These are phyloP conservation scores for Hypoxylon lienhwacheense DNA, from an alignment of 495 filamentous ascomycete genomes.

Conservation along the genomic window DNA sequence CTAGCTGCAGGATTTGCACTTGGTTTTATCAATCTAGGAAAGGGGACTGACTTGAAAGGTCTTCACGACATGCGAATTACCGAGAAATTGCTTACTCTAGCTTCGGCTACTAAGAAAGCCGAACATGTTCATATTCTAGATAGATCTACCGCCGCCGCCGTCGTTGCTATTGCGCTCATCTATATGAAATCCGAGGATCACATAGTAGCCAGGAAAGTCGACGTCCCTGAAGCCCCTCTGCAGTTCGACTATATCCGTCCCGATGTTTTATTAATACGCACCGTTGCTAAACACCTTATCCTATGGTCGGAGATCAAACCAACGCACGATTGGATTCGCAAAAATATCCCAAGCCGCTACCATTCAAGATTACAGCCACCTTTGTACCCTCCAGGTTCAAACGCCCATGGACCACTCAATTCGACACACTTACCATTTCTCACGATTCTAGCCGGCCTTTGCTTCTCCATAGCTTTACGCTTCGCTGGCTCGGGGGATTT, in stretches of 20 bases:
- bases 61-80: conserved; percentile 93
- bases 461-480: conserved; percentile 79
- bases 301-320: conserved; percentile 85
- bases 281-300: conserved; percentile 87
- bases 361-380: conserved; percentile 46
- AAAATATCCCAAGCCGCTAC: conserved; percentile 71
- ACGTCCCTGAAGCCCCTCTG: conserved; percentile 83
- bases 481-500: conserved; percentile 80
- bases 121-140: conserved; percentile 89
- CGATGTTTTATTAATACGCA: conserved; percentile 87
- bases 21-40: conserved; percentile 91
- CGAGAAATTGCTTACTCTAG: conserved; percentile 80
- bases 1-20: conserved; percentile 92
- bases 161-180: conserved; percentile 86
- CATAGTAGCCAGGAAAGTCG: conserved; percentile 86
- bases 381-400: conserved; percentile 9
- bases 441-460: conserved; percentile 87
- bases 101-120: conserved; percentile 83
- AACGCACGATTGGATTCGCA: conserved; percentile 69
- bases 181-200: conserved; percentile 97
- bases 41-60: conserved; percentile 83
- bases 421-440: conserved; percentile 73
- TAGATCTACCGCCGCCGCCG: conserved; percentile 85
- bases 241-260: conserved; percentile 95
- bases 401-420: conserved; percentile 32